Evolutionary conservation across 2,329 filamentous ascomycete species (phyloP).

Genomic region (Lecanicillium sp.): DNA sequence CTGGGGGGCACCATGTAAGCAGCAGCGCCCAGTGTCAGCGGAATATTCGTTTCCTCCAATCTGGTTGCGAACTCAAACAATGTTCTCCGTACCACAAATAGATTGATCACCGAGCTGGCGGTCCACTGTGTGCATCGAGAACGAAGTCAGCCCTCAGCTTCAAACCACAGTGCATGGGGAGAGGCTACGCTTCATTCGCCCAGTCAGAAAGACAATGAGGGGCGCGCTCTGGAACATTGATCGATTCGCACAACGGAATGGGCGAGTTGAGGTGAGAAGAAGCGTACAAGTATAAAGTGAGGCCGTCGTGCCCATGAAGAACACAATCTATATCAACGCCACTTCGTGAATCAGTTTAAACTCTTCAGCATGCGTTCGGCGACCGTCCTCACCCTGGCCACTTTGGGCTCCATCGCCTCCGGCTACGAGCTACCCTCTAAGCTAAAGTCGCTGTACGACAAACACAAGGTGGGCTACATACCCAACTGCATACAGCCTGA

Average conservation of each 20-base stretch:
- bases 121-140: background rate
- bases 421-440: conserved; percentile 15
- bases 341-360: background rate
- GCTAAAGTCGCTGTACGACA: conserved; percentile 15
- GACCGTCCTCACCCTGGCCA: conserved; percentile 10
- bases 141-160: too few species aligned
- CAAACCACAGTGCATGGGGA: too few species aligned
- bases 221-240: too few species aligned
- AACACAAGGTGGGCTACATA: conserved; percentile 15
- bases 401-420: conserved; percentile 12
- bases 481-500: too few species aligned
- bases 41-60: conserved; percentile 7
- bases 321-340: background rate
- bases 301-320: too few species aligned
- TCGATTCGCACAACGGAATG: too few species aligned
- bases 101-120: background rate
- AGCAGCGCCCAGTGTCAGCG: background rate
- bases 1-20: background rate
- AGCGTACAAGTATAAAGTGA: background rate
- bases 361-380: conserved; percentile 15
- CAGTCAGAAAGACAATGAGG: too few species aligned
- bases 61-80: background rate
- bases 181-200: too few species aligned
- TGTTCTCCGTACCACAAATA: background rate
- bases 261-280: too few species aligned